Conservation (phyloP, 805 yeast genomes). For the Metschnikowia lunata region DNA sequence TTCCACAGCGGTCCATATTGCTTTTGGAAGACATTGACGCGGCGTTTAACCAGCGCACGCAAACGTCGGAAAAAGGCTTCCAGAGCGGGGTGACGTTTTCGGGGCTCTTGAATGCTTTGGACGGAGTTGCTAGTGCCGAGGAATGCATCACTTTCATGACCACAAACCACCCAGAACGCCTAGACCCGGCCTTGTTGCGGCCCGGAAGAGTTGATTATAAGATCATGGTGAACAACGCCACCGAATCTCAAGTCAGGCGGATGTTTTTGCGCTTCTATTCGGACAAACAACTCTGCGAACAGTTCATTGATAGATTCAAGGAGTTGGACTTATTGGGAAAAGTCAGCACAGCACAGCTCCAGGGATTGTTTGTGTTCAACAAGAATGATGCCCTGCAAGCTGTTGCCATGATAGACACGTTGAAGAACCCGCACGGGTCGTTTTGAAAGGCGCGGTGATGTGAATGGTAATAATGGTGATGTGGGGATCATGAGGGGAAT, state of each 20-base stretch:
- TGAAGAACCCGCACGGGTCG: conserved; percentile 27
- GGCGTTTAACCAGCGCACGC: conserved; percentile 81
- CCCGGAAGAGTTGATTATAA: conserved; percentile 94
- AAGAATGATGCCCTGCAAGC: conserved; percentile 80
- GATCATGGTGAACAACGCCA: conserved; percentile 81
- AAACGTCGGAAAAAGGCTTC: conserved; percentile 71
- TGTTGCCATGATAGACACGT: conserved; percentile 53
- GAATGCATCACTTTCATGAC: conserved; percentile 97
- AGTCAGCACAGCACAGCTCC: conserved; percentile 90
- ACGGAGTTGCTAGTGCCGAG: conserved; percentile 97
- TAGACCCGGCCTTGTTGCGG: conserved; percentile 89
- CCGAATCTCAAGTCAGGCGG: conserved; percentile 66
- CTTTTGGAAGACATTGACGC: conserved; percentile 93
- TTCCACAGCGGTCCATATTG: conserved; percentile 83
- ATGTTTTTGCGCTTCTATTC: conserved; percentile 91
- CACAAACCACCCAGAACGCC: conserved; percentile 90
- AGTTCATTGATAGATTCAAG: conserved; percentile 43
- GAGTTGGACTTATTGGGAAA: conserved; percentile 39
- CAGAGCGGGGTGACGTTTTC: conserved; percentile 91
- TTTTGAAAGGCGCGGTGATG: not conserved
- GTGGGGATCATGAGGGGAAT: no score
- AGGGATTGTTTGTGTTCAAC: conserved; percentile 90
- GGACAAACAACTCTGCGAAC: conserved; percentile 50
- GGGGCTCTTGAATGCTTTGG: conserved; percentile 88
- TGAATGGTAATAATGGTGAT: no score